These are phyloP conservation scores for Auricularia sp. DNA, from an alignment of 768 basidiomycete species.

Conservation along the genomic window DNA sequence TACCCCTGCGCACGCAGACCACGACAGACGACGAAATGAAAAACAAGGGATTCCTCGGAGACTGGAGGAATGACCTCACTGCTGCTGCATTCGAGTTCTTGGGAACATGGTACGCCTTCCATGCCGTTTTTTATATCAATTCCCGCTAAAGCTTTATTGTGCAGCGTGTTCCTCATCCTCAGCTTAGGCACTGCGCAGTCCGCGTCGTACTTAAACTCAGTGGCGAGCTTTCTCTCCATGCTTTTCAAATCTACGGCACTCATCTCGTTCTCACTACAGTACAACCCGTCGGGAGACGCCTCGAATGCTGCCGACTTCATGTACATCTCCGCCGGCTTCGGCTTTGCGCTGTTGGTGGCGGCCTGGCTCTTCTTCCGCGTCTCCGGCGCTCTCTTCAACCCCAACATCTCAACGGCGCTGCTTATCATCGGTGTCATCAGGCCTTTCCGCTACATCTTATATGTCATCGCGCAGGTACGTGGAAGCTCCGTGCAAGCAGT, in stretches of 20 bases:
- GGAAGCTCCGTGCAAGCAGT: neutral
- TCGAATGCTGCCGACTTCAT: neutral
- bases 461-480: conserved; percentile 43
- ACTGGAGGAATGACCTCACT: neutral
- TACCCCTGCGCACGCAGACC: neutral
- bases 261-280: neutral
- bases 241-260: neutral
- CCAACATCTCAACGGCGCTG: conserved; percentile 50
- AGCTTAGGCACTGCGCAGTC: neutral
- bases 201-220: neutral
- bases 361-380: conserved; percentile 61
- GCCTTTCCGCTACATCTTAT: conserved; percentile 48
- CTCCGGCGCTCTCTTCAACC: conserved; percentile 60
- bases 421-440: conserved; percentile 47
- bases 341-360: conserved; percentile 49
- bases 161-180: neutral
- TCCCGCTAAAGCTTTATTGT: neutral
- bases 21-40: neutral
- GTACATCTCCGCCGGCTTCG: conserved; percentile 14
- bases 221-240: neutral
- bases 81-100: neutral
- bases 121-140: neutral
- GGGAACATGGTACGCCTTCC: neutral
- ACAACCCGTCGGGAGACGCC: neutral
- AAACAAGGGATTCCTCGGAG: neutral